A percentile compares a stretch with the other conserved stretches of the same genome.
These are phyloP conservation scores for Irpex rosettiformis DNA, from an alignment of 1,284 basidiomycete genomes.

Conservation along the genomic window DNA sequence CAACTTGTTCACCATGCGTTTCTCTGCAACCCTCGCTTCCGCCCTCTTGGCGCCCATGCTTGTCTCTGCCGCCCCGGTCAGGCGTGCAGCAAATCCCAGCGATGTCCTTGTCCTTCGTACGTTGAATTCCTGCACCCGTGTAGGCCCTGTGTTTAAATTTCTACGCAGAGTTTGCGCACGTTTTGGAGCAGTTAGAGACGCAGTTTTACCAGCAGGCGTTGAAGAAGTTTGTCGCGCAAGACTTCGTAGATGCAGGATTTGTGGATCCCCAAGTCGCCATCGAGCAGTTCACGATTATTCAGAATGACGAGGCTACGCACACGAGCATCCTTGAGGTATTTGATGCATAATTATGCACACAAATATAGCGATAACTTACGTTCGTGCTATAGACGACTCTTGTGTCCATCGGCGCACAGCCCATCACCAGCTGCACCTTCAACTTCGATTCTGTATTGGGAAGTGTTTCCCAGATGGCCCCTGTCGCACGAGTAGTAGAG, in stretches of 20 bases:
- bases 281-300: slow-evolving; percentile 61
- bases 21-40: slow-evolving; percentile 34
- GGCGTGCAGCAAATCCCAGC: slow-evolving; percentile 35
- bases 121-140: slow-evolving; percentile 24
- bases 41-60: slow-evolving; percentile 48
- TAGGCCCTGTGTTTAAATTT: neutral
- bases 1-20: slow-evolving; percentile 46
- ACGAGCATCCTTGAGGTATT: slow-evolving; percentile 47
- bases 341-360: too few species aligned
- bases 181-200: slow-evolving; percentile 71
- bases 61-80: slow-evolving; percentile 49
- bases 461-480: slow-evolving; percentile 69
- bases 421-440: slow-evolving; percentile 63
- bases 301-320: slow-evolving; percentile 64
- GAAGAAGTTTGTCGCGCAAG: slow-evolving; percentile 57
- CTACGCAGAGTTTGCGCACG: slow-evolving; percentile 64
- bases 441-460: slow-evolving; percentile 63
- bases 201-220: slow-evolving; percentile 70
- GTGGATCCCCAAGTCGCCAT: slow-evolving; percentile 50
- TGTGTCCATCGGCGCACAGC: slow-evolving; percentile 47
- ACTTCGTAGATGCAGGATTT: slow-evolving; percentile 72
- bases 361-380: too few species aligned
- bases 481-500: slow-evolving; percentile 77
- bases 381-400: slow-evolving; percentile 45
- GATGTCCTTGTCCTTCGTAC: slow-evolving; percentile 59